Conservation (phyloP, 2,329 filamentous ascomycete species). For the Thielaviopsis euricoi region DNA sequence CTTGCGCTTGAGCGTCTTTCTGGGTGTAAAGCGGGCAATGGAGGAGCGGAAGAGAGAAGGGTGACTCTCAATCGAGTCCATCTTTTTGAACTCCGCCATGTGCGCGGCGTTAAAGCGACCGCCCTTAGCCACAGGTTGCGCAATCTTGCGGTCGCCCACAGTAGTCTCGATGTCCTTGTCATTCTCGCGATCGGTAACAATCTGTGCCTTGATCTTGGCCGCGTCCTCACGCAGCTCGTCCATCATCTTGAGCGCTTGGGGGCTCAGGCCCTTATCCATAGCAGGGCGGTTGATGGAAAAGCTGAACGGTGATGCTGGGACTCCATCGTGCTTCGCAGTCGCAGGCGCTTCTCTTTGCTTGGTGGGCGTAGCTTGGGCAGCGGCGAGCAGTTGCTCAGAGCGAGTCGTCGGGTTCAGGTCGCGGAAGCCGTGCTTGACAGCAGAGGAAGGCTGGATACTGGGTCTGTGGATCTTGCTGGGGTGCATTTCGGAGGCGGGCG, state of each 20-base stretch:
- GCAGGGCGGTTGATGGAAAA: constrained; percentile 40
- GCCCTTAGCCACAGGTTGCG: constrained; percentile 60
- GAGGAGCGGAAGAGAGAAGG: constrained; percentile 58
- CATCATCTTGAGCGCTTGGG: constrained; percentile 44
- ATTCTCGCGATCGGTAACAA: constrained; percentile 44
- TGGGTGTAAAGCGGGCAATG: constrained; percentile 34
- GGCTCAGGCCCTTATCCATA: constrained; percentile 38
- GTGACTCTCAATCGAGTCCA: constrained; percentile 88
- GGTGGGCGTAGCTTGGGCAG: constrained; percentile 24
- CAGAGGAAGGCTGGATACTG: constrained; percentile 61
- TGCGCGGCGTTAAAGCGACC: constrained; percentile 73
- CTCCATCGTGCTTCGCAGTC: constrained; percentile 39
- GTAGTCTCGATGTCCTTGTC: constrained; percentile 30
- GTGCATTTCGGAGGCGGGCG: constrained; percentile 73
- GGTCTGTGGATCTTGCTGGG: constrained; percentile 68
- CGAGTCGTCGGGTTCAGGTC: constrained; percentile 35
- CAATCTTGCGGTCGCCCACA: constrained; percentile 49
- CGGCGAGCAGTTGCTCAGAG: constrained; percentile 15
- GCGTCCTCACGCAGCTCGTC: constrained; percentile 57
- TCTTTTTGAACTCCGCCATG: constrained; percentile 83
- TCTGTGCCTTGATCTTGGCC: constrained; percentile 49
- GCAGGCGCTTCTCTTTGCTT: constrained; percentile 36
- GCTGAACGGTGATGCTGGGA: constrained; percentile 44
- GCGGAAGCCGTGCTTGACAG: constrained; percentile 65
- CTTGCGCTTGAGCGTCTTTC: constrained; percentile 10